Conservation (phyloP, 345 rosid species). For the Eucalyptus urophylla region DNA sequence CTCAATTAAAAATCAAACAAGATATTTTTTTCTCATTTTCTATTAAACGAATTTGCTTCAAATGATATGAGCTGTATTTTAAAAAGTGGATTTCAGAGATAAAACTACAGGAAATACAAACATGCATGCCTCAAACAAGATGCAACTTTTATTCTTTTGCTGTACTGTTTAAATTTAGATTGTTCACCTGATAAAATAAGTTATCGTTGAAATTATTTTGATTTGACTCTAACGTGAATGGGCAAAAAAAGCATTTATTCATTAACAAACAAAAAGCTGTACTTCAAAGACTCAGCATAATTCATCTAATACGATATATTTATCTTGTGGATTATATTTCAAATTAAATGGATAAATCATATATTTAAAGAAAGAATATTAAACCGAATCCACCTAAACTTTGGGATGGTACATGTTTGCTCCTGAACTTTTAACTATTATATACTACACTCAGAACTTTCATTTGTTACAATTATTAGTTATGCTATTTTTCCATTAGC, state of each 20-base stretch:
- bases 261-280: not conserved
- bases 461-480: not conserved
- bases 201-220: not conserved
- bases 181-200: not conserved
- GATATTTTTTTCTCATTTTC: not conserved
- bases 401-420: not conserved
- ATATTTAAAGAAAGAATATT: not conserved
- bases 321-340: not conserved
- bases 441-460: not conserved
- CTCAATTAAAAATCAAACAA: not conserved
- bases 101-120: not conserved
- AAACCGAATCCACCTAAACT: not conserved
- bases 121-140: not conserved
- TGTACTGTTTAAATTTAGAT: not conserved
- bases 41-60: not conserved
- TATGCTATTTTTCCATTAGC: not conserved
- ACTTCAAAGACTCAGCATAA: not conserved
- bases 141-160: not conserved
- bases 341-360: not conserved
- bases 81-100: not conserved
- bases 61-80: not conserved
- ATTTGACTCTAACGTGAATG: not conserved
- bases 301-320: not conserved
- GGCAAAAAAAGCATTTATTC: not conserved
- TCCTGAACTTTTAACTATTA: not conserved